A percentile compares a stretch with the other conserved stretches of the same genome.
phyloP scores from a whole-genome alignment of 306 rosid species.

The Cicer pinnatifidum region DNA sequence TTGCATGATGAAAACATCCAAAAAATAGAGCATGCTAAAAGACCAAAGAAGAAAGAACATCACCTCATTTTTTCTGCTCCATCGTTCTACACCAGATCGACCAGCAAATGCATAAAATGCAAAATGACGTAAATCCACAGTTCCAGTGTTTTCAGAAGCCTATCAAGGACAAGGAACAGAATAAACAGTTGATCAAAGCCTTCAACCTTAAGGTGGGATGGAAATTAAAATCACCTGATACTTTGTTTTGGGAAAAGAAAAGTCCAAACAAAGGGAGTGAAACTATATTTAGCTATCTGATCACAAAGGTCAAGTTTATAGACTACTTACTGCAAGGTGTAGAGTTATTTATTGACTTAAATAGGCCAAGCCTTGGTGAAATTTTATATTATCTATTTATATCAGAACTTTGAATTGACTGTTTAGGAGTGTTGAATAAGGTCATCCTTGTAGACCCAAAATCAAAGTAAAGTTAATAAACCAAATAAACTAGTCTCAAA shows the following conservation, averaged over 20 bases:
- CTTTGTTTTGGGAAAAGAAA: not conserved
- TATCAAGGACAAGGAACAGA: slow-evolving; percentile 46
- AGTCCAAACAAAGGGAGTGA: slow-evolving; percentile 28
- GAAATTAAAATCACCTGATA: slow-evolving; percentile 20
- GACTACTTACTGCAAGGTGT: slow-evolving; percentile 26
- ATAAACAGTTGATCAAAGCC: slow-evolving; percentile 26
- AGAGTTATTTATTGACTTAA: slow-evolving; percentile 33
- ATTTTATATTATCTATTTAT: slow-evolving; percentile 4
- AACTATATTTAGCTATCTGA: slow-evolving; percentile 35
- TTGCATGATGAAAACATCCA: slow-evolving; percentile 28
- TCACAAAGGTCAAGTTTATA: slow-evolving; percentile 20
- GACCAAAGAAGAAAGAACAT: slow-evolving; percentile 22
- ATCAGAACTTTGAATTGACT: slow-evolving; percentile 16
- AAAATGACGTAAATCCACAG: slow-evolving; percentile 90
- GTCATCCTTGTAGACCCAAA: slow-evolving; percentile 24
- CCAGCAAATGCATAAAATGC: slow-evolving; percentile 95
- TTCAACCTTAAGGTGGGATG: slow-evolving; percentile 23
- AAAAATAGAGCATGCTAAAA: slow-evolving; percentile 26
- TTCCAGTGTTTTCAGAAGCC: slow-evolving; percentile 75
- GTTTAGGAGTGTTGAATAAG: slow-evolving; percentile 20
- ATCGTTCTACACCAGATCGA: slow-evolving; percentile 70
- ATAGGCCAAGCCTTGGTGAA: slow-evolving; percentile 19
- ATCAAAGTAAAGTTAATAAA: slow-evolving; percentile 9
- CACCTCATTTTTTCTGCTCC: slow-evolving; percentile 89
- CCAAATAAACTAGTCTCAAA: slow-evolving; percentile 13